These are phyloP conservation scores for Pseudonitzschia delicatissima DNA, from an alignment of 108 stramenopile species.

Conservation along the genomic window DNA sequence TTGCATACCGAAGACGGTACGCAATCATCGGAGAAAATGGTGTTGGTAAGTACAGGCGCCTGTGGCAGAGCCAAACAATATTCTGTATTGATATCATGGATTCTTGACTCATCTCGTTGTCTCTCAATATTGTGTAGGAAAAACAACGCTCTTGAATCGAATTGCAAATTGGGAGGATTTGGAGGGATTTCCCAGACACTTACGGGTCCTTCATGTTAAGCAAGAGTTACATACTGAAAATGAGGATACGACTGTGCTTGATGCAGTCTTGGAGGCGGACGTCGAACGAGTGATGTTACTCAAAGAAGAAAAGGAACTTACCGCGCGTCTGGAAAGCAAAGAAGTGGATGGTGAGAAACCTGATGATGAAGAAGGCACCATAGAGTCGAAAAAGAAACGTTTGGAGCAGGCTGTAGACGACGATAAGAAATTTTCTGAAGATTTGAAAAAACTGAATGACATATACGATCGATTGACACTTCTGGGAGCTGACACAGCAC, in stretches of 20 bases:
- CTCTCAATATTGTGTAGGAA: slow-evolving; percentile 39
- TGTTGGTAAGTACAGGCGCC: slow-evolving; percentile 30
- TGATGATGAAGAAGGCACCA: slow-evolving; percentile 22
- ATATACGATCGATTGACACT: slow-evolving; percentile 88
- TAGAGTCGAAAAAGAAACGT: slow-evolving; percentile 53
- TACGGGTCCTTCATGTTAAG: slow-evolving; percentile 95
- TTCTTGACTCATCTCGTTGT: neutral
- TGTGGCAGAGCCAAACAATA: neutral
- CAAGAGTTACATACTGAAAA: slow-evolving; percentile 77
- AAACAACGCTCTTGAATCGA: slow-evolving; percentile 93
- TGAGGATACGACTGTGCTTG: slow-evolving; percentile 85
- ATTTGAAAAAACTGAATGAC: slow-evolving; percentile 76
- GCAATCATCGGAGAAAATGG: slow-evolving; percentile 93
- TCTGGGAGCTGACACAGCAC: slow-evolving; percentile 86
- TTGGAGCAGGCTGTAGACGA: slow-evolving; percentile 35
- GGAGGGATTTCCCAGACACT: slow-evolving; percentile 89
- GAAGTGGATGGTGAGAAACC: slow-evolving; percentile 4
- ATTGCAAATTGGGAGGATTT: slow-evolving; percentile 89
- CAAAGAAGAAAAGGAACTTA: slow-evolving; percentile 69
- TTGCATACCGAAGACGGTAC: slow-evolving; percentile 91
- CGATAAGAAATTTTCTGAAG: slow-evolving; percentile 55
- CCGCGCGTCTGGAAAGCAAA: slow-evolving; percentile 54
- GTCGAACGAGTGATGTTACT: slow-evolving; percentile 80
- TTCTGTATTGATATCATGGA: no score
- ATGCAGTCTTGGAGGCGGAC: slow-evolving; percentile 95